Conservation (phyloP, 1,139 yeast genomes). For the Citeromyces siamensis region DNA sequence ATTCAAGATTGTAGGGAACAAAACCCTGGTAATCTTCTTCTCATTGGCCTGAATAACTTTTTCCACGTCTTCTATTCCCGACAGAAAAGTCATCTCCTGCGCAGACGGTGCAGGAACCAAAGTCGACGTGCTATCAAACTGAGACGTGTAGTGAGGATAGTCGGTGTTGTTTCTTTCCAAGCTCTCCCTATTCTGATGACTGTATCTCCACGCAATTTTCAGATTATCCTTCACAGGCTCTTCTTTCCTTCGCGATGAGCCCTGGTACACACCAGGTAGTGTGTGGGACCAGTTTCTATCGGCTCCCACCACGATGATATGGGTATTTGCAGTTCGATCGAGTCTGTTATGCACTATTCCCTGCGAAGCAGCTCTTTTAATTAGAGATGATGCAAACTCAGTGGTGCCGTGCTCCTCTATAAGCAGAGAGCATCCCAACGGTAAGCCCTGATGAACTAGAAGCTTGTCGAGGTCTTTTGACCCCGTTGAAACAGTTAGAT, state of each 20-base stretch:
- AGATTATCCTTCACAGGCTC: constrained; percentile 43
- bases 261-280: constrained; percentile 72
- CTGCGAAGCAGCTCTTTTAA: constrained; percentile 66
- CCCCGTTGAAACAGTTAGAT: constrained; percentile 71
- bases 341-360: constrained; percentile 63
- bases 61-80: constrained; percentile 31
- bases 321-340: constrained; percentile 30
- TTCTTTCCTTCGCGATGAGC: constrained; percentile 57
- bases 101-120: constrained; percentile 54
- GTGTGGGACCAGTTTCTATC: constrained; percentile 53
- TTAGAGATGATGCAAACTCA: constrained; percentile 68
- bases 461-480: constrained; percentile 62
- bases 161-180: constrained; percentile 16
- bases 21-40: constrained; percentile 44
- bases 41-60: constrained; percentile 26
- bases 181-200: constrained; percentile 27
- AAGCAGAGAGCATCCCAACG: constrained; percentile 58
- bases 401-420: constrained; percentile 85
- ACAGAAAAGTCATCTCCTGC: constrained; percentile 45
- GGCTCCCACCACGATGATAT: constrained; percentile 56
- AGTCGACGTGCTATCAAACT: constrained; percentile 65
- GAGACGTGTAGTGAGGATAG: constrained; percentile 48
- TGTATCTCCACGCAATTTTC: constrained; percentile 86
- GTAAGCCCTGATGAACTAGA: constrained; percentile 75
- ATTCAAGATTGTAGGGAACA: constrained; percentile 65